These are phyloP conservation scores for Eucalyptus dawsonii DNA, from an alignment of 345 rosid species.

Conservation along the genomic window DNA sequence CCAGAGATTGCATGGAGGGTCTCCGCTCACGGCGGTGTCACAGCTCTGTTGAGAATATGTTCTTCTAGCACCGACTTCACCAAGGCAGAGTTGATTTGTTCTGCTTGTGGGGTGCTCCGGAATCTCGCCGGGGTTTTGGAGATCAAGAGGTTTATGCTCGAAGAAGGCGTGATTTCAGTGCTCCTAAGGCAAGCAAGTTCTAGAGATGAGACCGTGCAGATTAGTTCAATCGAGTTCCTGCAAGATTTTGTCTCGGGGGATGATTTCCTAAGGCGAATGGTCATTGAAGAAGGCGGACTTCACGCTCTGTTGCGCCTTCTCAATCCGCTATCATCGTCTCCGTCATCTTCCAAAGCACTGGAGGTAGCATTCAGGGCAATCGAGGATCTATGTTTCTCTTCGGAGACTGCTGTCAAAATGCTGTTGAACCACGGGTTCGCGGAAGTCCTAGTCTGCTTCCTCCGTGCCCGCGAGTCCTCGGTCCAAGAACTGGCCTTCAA, in stretches of 20 bases:
- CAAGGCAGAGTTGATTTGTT: constrained; percentile 30
- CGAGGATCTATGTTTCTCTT: constrained; percentile 63
- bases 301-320: constrained; percentile 35
- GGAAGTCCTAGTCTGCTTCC: constrained; percentile 37
- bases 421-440: constrained; percentile 43
- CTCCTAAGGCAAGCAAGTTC: constrained; percentile 61
- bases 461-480: constrained; percentile 53
- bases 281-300: constrained; percentile 59
- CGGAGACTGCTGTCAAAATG: constrained; percentile 14
- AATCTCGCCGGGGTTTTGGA: constrained; percentile 79
- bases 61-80: constrained; percentile 6
- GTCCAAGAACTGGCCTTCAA: constrained; percentile 72
- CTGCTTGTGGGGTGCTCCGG: constrained; percentile 59
- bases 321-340: constrained; percentile 21
- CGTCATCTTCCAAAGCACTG: constrained; percentile 43
- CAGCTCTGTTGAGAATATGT: constrained; percentile 60
- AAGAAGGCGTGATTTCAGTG: constrained; percentile 53
- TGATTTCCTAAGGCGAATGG: constrained; percentile 32
- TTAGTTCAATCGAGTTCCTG: constrained; percentile 60
- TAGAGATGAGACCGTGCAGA: constrained; percentile 57
- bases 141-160: constrained; percentile 72
- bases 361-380: constrained; percentile 59
- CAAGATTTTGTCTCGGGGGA: constrained; percentile 52
- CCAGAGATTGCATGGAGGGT: constrained; percentile 94
- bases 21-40: constrained; percentile 92